Evolutionary conservation across 139 green algal species (phyloP).

Genomic region (Chlamydomonas sp.): DNA sequence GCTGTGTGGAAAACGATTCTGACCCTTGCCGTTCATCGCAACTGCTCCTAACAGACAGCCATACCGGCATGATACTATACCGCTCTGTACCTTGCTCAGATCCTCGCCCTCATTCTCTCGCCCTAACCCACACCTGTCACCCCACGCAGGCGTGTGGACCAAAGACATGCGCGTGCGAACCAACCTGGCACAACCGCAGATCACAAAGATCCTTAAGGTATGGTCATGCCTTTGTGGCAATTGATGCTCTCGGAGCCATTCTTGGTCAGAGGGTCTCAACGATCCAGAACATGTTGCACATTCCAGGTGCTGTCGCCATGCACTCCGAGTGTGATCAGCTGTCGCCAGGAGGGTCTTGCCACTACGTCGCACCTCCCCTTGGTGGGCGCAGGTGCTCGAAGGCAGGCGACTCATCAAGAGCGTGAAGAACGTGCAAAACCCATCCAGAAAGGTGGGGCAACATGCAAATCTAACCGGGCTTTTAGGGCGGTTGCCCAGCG

Average conservation of each 20-base stretch:
- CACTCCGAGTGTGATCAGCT: no score
- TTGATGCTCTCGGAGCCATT: no score
- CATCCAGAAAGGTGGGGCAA: slow-evolving; percentile 78
- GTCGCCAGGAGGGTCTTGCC: no score
- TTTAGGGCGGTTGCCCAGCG: no score
- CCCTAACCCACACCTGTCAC: not conserved
- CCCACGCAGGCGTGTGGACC: slow-evolving; percentile 90
- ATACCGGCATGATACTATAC: not conserved
- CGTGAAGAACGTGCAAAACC: slow-evolving; percentile 84
- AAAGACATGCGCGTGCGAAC: slow-evolving; percentile 89
- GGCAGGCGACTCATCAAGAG: slow-evolving; percentile 86
- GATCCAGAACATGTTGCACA: not conserved
- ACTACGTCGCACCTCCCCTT: not conserved
- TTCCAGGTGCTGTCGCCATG: no score
- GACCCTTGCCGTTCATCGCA: not conserved
- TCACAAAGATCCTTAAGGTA: slow-evolving; percentile 93
- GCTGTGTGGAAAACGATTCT: not conserved
- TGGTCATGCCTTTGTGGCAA: no score
- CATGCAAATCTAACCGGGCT: no score
- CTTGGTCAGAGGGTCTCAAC: no score
- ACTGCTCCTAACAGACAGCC: not conserved
- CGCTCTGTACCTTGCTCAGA: not conserved
- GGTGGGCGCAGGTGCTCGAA: slow-evolving; percentile 69
- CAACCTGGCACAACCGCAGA: slow-evolving; percentile 87
- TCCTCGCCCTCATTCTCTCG: not conserved